Conservation (phyloP, 148 eudicot genomes). For the Cornus florida region DNA sequence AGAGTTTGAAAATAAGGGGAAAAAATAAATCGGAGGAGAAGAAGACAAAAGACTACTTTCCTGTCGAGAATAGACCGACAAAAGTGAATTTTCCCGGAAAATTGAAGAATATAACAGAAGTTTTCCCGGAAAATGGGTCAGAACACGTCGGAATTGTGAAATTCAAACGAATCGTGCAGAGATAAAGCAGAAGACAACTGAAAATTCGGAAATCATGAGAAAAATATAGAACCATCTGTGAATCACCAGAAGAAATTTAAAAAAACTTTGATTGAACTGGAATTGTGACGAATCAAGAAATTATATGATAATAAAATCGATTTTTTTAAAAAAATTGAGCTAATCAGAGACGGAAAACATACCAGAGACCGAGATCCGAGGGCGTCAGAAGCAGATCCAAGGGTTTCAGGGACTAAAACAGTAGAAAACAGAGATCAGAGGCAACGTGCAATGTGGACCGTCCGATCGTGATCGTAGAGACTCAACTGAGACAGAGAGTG, state of each 20-base stretch:
- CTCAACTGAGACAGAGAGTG: slow-evolving; percentile 5
- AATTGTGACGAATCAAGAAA: not conserved
- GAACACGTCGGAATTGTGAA: not conserved
- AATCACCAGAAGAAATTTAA: not conserved
- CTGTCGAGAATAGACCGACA: not conserved
- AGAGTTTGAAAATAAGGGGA: too few relatives aligned
- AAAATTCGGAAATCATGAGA: not conserved
- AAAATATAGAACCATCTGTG: not conserved
- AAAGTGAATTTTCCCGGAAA: slow-evolving; percentile 8
- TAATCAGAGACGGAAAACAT: slow-evolving; percentile 9
- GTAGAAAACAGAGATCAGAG: slow-evolving; percentile 13
- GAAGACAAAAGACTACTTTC: not conserved
- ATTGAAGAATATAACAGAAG: not conserved
- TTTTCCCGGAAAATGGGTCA: not conserved
- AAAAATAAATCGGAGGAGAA: not conserved
- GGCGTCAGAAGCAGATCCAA: slow-evolving; percentile 22
- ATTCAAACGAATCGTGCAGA: not conserved
- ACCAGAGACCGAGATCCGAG: slow-evolving; percentile 26
- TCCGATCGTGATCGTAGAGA: slow-evolving; percentile 26
- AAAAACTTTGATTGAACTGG: too few relatives aligned
- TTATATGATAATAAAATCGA: not conserved
- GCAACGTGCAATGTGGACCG: slow-evolving; percentile 37
- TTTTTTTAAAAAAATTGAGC: not conserved
- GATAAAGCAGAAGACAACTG: too few relatives aligned
- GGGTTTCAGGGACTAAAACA: slow-evolving; percentile 10